Percentiles rank a stretch among this genome's conserved stretches.
These are phyloP conservation scores for Penicilliopsis zonata DNA, from an alignment of 495 filamentous ascomycete species.

Conservation along the genomic window DNA sequence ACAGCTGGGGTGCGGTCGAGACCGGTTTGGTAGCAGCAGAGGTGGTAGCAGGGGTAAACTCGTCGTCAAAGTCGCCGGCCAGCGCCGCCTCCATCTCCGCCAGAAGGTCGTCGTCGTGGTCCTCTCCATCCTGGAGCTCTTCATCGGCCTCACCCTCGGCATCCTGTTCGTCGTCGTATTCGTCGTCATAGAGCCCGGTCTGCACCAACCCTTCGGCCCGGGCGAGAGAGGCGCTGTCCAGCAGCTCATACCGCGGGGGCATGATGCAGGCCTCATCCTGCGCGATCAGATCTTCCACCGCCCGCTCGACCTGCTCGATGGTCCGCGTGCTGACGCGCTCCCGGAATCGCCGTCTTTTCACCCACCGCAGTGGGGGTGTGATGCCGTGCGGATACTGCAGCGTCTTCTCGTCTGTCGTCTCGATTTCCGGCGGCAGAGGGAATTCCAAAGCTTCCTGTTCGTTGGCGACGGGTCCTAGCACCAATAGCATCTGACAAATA, in stretches of 20 bases:
- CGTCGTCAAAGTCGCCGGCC: conserved; percentile 38
- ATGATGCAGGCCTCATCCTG: conserved; percentile 50
- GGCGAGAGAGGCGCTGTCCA: conserved; percentile 47
- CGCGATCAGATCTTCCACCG: conserved; percentile 63
- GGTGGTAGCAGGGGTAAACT: no score
- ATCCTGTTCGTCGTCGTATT: conserved; percentile 43
- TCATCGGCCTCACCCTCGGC: conserved; percentile 41
- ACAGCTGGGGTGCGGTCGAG: conserved; percentile 8
- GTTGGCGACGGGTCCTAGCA: conserved; percentile 54
- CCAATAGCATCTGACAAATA: conserved; percentile 88
- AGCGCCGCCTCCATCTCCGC: conserved; percentile 43
- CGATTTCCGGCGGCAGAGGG: conserved; percentile 53
- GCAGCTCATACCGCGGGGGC: conserved; percentile 44
- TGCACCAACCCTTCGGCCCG: conserved; percentile 35
- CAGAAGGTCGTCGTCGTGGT: conserved; percentile 42
- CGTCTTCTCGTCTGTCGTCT: conserved; percentile 41
- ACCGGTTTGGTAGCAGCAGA: conserved; percentile 6
- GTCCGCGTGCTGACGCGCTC: conserved; percentile 64
- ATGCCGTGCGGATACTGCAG: conserved; percentile 85
- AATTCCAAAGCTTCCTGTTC: conserved; percentile 62
- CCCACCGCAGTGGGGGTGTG: conserved; percentile 82
- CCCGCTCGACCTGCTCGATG: conserved; percentile 78
- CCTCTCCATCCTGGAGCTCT: conserved; percentile 25
- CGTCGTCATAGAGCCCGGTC: conserved; percentile 33
- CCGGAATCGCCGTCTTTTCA: conserved; percentile 73